Conservation (phyloP, 1,284 basidiomycete species). For the Melampsora americana region DNA sequence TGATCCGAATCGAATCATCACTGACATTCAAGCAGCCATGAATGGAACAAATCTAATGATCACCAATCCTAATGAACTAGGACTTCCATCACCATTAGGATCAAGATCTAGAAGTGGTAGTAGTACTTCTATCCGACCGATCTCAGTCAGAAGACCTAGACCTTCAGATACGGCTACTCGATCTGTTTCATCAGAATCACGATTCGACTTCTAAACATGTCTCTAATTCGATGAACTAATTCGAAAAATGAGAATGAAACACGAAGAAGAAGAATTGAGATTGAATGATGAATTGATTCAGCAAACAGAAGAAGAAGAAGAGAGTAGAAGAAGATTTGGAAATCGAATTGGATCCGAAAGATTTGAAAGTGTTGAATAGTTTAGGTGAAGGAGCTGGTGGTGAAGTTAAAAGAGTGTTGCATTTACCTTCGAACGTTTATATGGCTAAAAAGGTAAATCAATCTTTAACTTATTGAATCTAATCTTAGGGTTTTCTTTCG, state of each 20-base stretch:
- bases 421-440: constrained; percentile 69
- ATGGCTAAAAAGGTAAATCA: constrained; percentile 77
- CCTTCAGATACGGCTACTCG: neutral
- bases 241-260: constrained; percentile 12
- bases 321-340: constrained; percentile 47
- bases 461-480: neutral
- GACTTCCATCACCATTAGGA: neutral
- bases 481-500: neutral
- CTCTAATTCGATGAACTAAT: neutral
- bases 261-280: neutral
- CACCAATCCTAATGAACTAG: neutral
- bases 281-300: neutral
- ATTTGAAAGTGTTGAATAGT: constrained; percentile 68
- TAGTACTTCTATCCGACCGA: constrained; percentile 10
- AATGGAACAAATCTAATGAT: neutral
- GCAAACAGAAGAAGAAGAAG: neutral
- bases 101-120: constrained; percentile 5
- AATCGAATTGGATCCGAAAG: constrained; percentile 53
- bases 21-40: constrained; percentile 37
- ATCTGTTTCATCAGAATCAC: neutral
- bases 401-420: constrained; percentile 84
- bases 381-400: constrained; percentile 95
- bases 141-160: constrained; percentile 19
- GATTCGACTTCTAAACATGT: neutral
- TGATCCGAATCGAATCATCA: constrained; percentile 26